Evolutionary conservation across 352 stramenopile genomes (phyloP).

Genomic region (Phytophthora meadii): DNA sequence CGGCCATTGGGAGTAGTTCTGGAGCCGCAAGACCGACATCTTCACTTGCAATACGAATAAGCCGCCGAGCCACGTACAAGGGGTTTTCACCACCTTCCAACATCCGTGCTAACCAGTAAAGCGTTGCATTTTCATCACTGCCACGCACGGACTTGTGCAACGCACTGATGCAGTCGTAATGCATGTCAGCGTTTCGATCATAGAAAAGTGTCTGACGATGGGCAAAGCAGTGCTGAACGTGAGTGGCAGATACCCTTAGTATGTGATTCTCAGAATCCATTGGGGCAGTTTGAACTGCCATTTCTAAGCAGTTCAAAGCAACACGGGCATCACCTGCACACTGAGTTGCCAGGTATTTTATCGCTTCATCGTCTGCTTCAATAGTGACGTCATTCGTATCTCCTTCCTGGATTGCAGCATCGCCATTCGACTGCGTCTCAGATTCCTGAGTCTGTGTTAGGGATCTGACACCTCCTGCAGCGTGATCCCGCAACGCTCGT

Average conservation of each 20-base stretch:
- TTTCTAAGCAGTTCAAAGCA: slow-evolving; percentile 86
- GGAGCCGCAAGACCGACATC: slow-evolving; percentile 82
- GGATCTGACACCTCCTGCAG: slow-evolving; percentile 39
- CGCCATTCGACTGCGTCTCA: slow-evolving; percentile 9
- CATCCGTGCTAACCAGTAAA: slow-evolving; percentile 91
- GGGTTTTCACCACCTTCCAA: slow-evolving; percentile 88
- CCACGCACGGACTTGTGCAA: slow-evolving; percentile 88
- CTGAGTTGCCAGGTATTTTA: slow-evolving; percentile 75
- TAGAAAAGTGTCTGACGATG: slow-evolving; percentile 82
- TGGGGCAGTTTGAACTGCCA: slow-evolving; percentile 65
- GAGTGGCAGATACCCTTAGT: slow-evolving; percentile 53
- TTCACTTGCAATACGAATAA: slow-evolving; percentile 88
- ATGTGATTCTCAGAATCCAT: slow-evolving; percentile 35
- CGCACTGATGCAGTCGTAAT: slow-evolving; percentile 89
- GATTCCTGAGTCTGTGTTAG: slow-evolving; percentile 22
- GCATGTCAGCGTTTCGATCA: slow-evolving; percentile 86
- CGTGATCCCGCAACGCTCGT: slow-evolving; percentile 56
- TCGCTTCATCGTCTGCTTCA: slow-evolving; percentile 58
- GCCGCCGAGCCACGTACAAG: slow-evolving; percentile 75
- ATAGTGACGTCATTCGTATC: slow-evolving; percentile 23
- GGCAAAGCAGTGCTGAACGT: slow-evolving; percentile 79
- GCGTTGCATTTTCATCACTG: slow-evolving; percentile 79
- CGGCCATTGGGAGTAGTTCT: slow-evolving; percentile 70
- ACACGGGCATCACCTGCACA: slow-evolving; percentile 83
- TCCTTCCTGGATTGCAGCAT: slow-evolving; percentile 5